phyloP scores from a whole-genome alignment of 202 grass and related monocot genomes.

The Digitaria exilis region DNA sequence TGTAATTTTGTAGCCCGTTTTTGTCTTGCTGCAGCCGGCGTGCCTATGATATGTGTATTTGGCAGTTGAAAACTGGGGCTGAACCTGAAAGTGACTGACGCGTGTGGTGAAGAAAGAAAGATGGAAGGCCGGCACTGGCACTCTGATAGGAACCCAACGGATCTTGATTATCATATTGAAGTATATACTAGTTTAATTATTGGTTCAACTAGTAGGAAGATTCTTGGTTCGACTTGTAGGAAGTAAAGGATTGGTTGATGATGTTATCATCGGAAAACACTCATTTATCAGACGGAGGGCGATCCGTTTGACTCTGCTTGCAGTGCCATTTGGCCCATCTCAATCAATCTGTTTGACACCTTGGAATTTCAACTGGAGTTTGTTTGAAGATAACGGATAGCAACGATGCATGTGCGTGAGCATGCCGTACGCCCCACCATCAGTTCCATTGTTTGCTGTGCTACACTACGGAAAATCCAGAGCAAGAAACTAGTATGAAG shows the following conservation, averaged over 20 bases:
- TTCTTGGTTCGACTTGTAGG: too few relatives aligned
- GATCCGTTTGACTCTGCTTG: background rate
- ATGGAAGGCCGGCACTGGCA: conserved; percentile 1
- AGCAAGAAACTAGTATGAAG: background rate
- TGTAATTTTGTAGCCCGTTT: background rate
- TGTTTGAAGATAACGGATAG: background rate
- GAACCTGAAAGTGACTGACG: background rate
- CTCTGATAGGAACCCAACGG: background rate
- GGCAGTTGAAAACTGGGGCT: background rate
- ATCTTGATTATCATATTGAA: too few relatives aligned
- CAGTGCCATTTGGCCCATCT: background rate
- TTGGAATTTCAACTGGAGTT: background rate
- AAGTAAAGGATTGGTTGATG: background rate
- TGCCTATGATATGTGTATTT: background rate
- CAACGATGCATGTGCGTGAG: too few relatives aligned
- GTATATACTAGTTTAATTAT: too few relatives aligned
- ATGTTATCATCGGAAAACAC: background rate
- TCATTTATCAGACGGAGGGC: background rate
- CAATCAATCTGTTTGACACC: too few relatives aligned
- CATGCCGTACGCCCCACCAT: background rate
- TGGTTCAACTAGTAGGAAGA: too few relatives aligned
- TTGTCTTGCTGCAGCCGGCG: conserved; percentile 28
- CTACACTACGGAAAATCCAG: background rate
- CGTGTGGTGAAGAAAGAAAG: background rate
- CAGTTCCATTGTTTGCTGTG: background rate